Conservation (phyloP, 2,329 filamentous ascomycete species). For the Neofusicoccum kwambonambiense region DNA sequence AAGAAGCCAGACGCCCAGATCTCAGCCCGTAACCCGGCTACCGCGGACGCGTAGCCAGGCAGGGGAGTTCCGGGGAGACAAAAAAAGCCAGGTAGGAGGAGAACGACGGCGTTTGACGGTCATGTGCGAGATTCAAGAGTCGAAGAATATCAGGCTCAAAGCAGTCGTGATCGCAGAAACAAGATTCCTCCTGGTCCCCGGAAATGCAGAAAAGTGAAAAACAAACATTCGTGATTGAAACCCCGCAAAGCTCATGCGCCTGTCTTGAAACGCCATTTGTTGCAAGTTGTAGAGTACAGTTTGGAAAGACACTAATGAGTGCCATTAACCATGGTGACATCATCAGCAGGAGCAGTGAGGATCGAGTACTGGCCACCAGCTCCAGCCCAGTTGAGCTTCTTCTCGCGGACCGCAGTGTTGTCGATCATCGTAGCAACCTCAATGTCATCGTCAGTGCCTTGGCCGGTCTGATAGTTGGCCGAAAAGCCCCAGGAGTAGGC, state of each 20-base stretch:
- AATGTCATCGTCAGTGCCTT: slow-evolving; percentile 76
- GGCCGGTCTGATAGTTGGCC: slow-evolving; percentile 76
- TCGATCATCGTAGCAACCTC: slow-evolving; percentile 75
- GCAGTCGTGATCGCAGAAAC: neutral
- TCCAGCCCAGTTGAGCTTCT: slow-evolving; percentile 74
- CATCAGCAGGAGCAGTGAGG: slow-evolving; percentile 45
- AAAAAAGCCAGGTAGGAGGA: neutral
- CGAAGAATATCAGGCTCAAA: neutral
- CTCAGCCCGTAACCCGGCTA: too few relatives aligned
- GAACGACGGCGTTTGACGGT: neutral
- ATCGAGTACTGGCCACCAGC: slow-evolving; percentile 84
- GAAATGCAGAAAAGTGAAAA: neutral
- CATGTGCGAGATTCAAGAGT: neutral
- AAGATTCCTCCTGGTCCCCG: neutral
- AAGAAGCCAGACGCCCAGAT: neutral
- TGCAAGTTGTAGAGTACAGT: neutral
- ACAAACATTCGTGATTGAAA: neutral
- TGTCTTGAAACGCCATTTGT: neutral
- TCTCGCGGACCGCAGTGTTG: slow-evolving; percentile 76
- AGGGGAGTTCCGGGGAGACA: too few relatives aligned
- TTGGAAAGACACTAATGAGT: neutral
- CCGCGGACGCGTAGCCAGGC: too few relatives aligned
- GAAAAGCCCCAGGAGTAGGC: slow-evolving; percentile 81
- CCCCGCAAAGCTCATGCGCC: neutral
- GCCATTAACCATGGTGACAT: slow-evolving; percentile 4